Evolutionary conservation across 257 asterid genomes (phyloP).

Genomic region (Solanum lycopersicoides): DNA sequence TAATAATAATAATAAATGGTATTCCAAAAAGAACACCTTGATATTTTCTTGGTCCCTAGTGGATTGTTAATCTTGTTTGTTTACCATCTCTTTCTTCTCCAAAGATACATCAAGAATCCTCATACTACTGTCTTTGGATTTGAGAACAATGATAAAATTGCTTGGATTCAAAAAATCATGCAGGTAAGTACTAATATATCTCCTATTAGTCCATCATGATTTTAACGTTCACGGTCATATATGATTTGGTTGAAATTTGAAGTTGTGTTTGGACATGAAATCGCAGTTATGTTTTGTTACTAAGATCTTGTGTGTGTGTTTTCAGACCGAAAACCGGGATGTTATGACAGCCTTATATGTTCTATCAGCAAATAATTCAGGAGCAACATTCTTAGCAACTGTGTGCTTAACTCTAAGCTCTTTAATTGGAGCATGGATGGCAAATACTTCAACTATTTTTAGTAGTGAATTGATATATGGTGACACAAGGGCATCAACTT

Average conservation of each 20-base stretch:
- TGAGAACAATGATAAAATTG: not conserved
- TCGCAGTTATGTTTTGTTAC: not conserved
- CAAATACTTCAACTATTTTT: conserved; percentile 17
- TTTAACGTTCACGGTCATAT: not conserved
- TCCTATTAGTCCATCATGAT: not conserved
- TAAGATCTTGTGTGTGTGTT: not conserved
- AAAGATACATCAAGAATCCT: not conserved
- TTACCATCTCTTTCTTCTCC: conserved; percentile 3
- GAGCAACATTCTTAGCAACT: conserved; percentile 42
- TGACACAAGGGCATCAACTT: conserved; percentile 14
- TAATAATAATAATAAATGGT: not conserved
- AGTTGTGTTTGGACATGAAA: not conserved
- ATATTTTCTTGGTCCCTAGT: not conserved
- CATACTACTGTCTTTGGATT: not conserved
- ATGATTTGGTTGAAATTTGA: not conserved
- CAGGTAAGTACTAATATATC: not conserved
- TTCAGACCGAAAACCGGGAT: not conserved
- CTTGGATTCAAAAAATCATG: conserved; percentile 7
- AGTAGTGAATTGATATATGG: conserved; percentile 28
- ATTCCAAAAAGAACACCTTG: conserved; percentile 1
- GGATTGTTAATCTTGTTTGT: not conserved
- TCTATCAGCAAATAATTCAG: conserved; percentile 9
- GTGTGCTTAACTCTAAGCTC: conserved; percentile 37
- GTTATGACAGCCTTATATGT: conserved; percentile 9
- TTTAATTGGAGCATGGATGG: conserved; percentile 48